Evolutionary conservation across 129 eudicot genomes (phyloP).

Genomic region (Tanacetum coccineum): DNA sequence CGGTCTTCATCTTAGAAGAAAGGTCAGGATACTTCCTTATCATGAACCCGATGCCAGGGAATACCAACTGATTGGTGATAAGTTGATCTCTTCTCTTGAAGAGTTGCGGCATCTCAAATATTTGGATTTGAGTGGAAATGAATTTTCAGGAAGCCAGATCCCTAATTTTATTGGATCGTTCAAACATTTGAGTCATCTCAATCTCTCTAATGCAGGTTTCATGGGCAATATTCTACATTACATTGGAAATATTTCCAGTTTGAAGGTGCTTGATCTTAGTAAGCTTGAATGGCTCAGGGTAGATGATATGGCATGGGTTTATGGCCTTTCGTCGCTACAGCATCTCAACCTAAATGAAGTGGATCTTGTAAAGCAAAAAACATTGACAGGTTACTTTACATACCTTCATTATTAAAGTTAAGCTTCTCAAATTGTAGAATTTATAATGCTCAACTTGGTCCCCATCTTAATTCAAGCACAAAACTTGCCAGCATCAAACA

Average conservation of each 20-base stretch:
- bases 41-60: too few relatives aligned
- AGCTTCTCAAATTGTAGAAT: background rate
- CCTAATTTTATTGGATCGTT: slow-evolving; percentile 24
- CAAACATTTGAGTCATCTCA: slow-evolving; percentile 18
- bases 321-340: background rate
- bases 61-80: slow-evolving; percentile 1
- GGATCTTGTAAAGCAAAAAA: background rate
- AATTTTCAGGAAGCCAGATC: background rate
- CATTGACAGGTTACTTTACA: background rate
- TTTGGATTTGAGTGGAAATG: slow-evolving; percentile 21
- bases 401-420: background rate
- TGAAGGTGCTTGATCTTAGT: slow-evolving; percentile 27
- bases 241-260: slow-evolving; percentile 31
- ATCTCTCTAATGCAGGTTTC: slow-evolving; percentile 17
- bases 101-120: slow-evolving; percentile 15
- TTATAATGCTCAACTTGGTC: background rate
- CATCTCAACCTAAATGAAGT: background rate
- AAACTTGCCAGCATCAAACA: background rate
- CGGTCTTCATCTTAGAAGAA: slow-evolving; percentile 13
- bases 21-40: background rate
- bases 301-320: slow-evolving; percentile 13
- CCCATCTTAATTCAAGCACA: background rate
- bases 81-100: slow-evolving; percentile 2
- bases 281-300: background rate
- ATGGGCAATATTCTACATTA: slow-evolving; percentile 20